Base-by-base conservation (phyloP, 208 protist species). In the Blastocrithidia nonstop region DNA sequence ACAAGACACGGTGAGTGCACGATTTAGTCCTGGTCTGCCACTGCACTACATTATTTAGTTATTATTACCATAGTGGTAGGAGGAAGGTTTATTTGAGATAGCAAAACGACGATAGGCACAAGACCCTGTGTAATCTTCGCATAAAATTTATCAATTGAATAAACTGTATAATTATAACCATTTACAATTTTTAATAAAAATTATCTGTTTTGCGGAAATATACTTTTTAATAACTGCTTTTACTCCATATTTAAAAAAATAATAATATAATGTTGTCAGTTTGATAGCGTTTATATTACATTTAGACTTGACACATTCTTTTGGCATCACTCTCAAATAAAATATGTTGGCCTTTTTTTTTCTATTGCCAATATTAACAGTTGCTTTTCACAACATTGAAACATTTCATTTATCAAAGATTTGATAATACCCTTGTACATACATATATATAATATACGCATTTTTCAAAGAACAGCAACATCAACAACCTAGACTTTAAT, bases 21-120 rank as follows among this genome's bases (percentile, higher is more conserved):
- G 5, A n/a, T 38, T 84, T 38, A 57, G 39, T 13, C 76, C 76
- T 8, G 51, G 68, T 8, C 68, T 86, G 45, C 76, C 76, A 35
- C 65, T 86, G 17, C 44, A 35, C 6, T 72, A 78, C 45, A 81
- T 81, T 71, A 72, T 86, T 7, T 59, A 74, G 7, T 36, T 86
- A 6, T 59, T 81, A 6, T 66, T 75, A 13, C 71, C 67, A n/a
- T 64, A 86, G 32, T 86, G 76, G 76, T 57, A 54, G 3, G 66
- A 63, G 0, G 68, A 72, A 23, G 76, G 76, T 2, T 43, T 86
- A 6, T 86, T 63, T 16, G 67, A 71, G 20, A 53, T 66, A 6
- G 61, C 54, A 6, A 42, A 56, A 11, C 41, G 53, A 5, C 45
- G 49, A 1, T 38, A 54, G 1, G 41, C 45, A 47, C 40, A 33